A percentile compares a stretch with the other conserved stretches of the same genome.
These are phyloP conservation scores for Metschnikowia koreensis DNA, from an alignment of 805 yeast species.

Conservation along the genomic window DNA sequence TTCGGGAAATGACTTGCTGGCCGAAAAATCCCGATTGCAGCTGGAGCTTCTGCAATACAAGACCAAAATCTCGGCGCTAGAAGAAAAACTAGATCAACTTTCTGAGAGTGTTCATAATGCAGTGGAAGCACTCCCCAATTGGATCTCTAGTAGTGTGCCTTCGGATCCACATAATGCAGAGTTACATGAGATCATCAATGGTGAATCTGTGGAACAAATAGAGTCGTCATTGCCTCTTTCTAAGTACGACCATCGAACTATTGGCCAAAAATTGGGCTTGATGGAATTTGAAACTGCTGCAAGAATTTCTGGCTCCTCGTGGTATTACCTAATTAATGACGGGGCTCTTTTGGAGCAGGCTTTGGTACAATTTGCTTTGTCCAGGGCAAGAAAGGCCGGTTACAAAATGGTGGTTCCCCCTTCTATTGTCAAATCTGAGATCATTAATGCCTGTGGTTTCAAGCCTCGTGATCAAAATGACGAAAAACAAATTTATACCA, in stretches of 20 bases:
- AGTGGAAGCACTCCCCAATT: constrained; percentile 62
- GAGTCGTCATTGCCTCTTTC: constrained; percentile 18
- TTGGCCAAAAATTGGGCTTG: constrained; percentile 66
- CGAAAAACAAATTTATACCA: constrained; percentile 79
- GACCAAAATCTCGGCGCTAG: constrained; percentile 26
- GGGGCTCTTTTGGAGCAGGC: constrained; percentile 93
- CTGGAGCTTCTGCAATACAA: constrained; percentile 25
- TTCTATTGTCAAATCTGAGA: constrained; percentile 72
- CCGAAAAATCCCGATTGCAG: constrained; percentile 14
- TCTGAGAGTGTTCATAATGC: constrained; percentile 37
- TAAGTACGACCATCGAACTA: constrained; percentile 58
- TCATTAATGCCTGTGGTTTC: constrained; percentile 89
- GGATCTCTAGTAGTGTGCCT: constrained; percentile 49
- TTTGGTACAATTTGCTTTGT: constrained; percentile 71
- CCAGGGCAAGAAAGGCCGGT: constrained; percentile 62
- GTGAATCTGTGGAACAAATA: constrained; percentile 31
- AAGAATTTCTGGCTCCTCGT: constrained; percentile 75
- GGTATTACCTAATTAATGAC: constrained; percentile 81
- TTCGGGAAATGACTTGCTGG: constrained; percentile 3
- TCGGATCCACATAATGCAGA: constrained; percentile 38
- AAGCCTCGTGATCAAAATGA: constrained; percentile 85
- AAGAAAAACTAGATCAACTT: constrained; percentile 22
- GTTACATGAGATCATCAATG: constrained; percentile 54
- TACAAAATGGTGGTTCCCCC: constrained; percentile 80
- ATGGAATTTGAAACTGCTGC: constrained; percentile 74